Base-by-base conservation (phyloP, 805 yeast species). In the Pichia rugopelliculosa region DNA sequence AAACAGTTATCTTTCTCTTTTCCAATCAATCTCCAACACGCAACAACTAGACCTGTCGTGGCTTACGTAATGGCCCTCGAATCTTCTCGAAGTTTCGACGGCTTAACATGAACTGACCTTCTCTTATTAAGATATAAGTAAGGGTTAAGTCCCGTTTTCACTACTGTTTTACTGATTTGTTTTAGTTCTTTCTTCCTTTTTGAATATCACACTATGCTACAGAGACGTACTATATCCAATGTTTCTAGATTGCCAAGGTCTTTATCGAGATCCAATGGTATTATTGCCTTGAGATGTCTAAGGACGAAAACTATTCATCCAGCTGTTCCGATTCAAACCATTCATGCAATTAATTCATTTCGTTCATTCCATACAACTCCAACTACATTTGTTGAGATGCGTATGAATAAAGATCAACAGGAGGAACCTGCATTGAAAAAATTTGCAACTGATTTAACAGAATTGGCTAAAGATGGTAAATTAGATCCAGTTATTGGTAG, bases 401-500 rank as follows among this genome's bases (percentile, higher is more conserved):
- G 54, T 44, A 65, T 64, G 68, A 60, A 62, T 44, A 60, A 60
- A 6, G 57, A 58, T 23, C 58, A 55, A 56, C 57, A 71, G 20
- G 83, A 79, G 27, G 75, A 80, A 52, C 85, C 91, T 0, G 95
- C 97, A 0, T 68, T 91, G 50, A 88, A 88, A 56, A 81, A 82
- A 59, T 91, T 70, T 61, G 99, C 96, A 21, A 77, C 85, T 0
- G 91, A 93, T 63, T 68, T 91, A 52, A 93, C 98, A 1, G 80
- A 82, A 49, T 64, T 91, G 55, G 99, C 99, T 1, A 74, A 76
- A 52, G 87, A 86, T 46, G 98, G 98, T 25, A 87, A 87, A 58
- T 71, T 91, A 36, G 99, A 91, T 59, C 99, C 99, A 0, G 98
- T 93, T 21, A 93, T 91, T 59, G 99, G 99, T 3, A 74, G 98